Evolutionary conservation across 495 filamentous ascomycete species (phyloP).

Genomic region (Tuber brumale): DNA sequence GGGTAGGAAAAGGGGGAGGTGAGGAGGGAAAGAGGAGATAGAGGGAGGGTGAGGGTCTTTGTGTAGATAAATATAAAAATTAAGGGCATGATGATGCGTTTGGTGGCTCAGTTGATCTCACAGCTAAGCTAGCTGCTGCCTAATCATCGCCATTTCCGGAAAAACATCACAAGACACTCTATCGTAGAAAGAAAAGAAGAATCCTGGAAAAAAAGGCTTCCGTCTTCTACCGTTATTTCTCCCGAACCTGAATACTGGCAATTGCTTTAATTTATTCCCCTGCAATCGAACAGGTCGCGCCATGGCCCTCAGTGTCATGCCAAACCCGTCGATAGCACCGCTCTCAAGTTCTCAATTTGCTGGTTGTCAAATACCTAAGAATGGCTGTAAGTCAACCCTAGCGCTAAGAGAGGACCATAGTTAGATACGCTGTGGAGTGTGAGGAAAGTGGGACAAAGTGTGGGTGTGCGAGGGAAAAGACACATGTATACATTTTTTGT

Average conservation of each 20-base stretch:
- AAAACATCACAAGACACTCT: not conserved
- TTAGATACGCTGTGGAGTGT: too few relatives aligned
- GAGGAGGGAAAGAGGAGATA: too few relatives aligned
- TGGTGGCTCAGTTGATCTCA: not conserved
- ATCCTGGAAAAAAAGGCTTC: too few relatives aligned
- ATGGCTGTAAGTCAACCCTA: not conserved
- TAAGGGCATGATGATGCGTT: not conserved
- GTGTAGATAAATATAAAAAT: not conserved
- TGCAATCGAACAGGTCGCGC: not conserved
- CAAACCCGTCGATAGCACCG: not conserved
- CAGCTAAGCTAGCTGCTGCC: not conserved
- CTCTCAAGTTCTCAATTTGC: not conserved
- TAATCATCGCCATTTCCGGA: not conserved
- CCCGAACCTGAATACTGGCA: not conserved
- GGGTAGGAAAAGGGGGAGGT: not conserved
- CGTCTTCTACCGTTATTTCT: not conserved
- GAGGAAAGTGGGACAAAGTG: too few relatives aligned
- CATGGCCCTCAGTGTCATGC: not conserved
- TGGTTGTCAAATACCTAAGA: not conserved
- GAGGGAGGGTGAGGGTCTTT: not conserved
- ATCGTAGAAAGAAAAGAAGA: not conserved
- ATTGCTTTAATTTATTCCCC: not conserved
- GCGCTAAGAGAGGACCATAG: too few relatives aligned
- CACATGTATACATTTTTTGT: too few relatives aligned
- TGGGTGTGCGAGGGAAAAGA: too few relatives aligned